Evolutionary conservation across 768 basidiomycete species (phyloP).

Genomic region (Thelephora aurantiotincta): DNA sequence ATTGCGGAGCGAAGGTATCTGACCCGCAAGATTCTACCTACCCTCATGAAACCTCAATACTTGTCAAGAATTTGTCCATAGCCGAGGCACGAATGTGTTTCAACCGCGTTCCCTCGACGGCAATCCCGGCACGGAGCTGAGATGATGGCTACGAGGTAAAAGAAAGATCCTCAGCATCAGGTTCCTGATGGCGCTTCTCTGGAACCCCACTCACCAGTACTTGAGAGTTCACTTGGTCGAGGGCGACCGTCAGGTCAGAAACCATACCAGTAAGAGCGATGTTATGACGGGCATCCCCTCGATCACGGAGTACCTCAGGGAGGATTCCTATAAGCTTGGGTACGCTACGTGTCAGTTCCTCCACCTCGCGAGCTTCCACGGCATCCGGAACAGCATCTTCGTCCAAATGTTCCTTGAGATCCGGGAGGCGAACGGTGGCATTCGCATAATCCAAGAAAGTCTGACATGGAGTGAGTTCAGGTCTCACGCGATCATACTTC

Average conservation of each 20-base stretch:
- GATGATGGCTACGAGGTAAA: slow-evolving; percentile 21
- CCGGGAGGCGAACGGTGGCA: slow-evolving; percentile 44
- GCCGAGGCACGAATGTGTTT: slow-evolving; percentile 51
- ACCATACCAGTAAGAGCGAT: slow-evolving; percentile 68
- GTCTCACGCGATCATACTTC: neutral
- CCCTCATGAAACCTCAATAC: slow-evolving; percentile 22
- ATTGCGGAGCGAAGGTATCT: no score
- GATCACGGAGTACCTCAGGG: slow-evolving; percentile 51
- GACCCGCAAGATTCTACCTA: neutral
- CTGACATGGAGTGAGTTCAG: slow-evolving; percentile 21
- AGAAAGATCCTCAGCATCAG: neutral
- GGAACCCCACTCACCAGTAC: slow-evolving; percentile 34
- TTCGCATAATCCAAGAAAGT: slow-evolving; percentile 60
- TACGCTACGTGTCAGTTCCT: slow-evolving; percentile 41
- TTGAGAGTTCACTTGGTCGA: slow-evolving; percentile 46
- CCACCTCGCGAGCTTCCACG: slow-evolving; percentile 36
- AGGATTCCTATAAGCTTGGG: slow-evolving; percentile 54
- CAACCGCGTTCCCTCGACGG: slow-evolving; percentile 45
- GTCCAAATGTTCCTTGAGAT: slow-evolving; percentile 30
- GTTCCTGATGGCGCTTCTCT: neutral
- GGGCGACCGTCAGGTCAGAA: slow-evolving; percentile 37
- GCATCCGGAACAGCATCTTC: slow-evolving; percentile 32
- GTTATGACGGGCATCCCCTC: slow-evolving; percentile 45
- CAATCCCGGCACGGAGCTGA: slow-evolving; percentile 28
- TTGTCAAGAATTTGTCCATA: slow-evolving; percentile 50